phyloP scores from a whole-genome alignment of 441 rosid genomes.

The Pelargonium australe region DNA sequence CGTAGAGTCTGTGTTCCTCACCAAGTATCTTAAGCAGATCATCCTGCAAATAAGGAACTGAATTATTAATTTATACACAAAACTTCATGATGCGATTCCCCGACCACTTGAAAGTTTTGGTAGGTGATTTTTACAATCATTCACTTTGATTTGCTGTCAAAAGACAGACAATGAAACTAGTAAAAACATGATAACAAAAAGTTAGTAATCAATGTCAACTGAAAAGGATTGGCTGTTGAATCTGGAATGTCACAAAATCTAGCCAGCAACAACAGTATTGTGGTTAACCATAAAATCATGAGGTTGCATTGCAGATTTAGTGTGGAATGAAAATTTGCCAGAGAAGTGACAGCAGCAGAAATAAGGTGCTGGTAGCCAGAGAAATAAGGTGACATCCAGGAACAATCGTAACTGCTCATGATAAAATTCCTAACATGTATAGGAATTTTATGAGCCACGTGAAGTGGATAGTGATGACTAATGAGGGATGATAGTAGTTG shows the following conservation, averaged over 20 bases:
- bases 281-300: not conserved
- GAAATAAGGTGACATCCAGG: not conserved
- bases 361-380: not conserved
- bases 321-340: not conserved
- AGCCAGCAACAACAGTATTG: conserved; percentile 1
- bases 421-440: not conserved
- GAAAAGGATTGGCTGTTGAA: not conserved
- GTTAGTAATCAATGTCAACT: not conserved
- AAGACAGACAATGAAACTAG: not conserved
- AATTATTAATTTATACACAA: conserved; percentile 7
- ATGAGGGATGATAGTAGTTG: too few relatives aligned
- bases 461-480: not conserved
- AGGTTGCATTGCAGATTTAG: not conserved
- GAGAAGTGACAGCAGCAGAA: conserved; percentile 5
- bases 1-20: conserved; percentile 81
- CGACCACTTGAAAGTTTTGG: not conserved
- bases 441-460: not conserved
- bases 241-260: not conserved
- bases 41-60: conserved; percentile 50
- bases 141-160: not conserved
- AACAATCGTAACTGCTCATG: not conserved
- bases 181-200: not conserved
- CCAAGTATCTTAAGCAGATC: conserved; percentile 89
- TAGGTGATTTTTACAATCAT: not conserved
- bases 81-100: conserved; percentile 5